Evolutionary conservation across 1,284 basidiomycete species (phyloP).

Genomic region (Abortiporus biennis): DNA sequence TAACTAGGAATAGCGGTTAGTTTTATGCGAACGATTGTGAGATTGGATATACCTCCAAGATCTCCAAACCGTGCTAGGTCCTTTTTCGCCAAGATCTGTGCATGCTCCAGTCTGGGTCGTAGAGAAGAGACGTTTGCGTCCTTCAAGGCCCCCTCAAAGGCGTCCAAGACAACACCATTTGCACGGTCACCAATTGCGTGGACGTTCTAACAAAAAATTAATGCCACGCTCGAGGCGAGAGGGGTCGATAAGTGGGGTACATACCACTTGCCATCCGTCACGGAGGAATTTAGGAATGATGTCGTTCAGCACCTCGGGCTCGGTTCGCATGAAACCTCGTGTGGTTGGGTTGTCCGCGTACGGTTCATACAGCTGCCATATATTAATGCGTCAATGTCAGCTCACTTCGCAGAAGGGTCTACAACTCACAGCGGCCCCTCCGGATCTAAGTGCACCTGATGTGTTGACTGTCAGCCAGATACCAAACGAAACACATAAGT

Average conservation of each 20-base stretch:
- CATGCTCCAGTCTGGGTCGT: conserved; percentile 84
- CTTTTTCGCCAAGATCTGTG: conserved; percentile 71
- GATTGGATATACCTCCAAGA: conserved; percentile 55
- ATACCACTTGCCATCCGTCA: conserved; percentile 78
- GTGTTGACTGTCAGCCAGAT: conserved; percentile 4
- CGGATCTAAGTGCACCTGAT: conserved; percentile 82
- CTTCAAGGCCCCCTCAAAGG: conserved; percentile 65
- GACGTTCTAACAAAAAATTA: conserved; percentile 51
- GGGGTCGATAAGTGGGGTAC: too few species aligned
- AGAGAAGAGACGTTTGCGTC: conserved; percentile 55
- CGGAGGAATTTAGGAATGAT: conserved; percentile 66
- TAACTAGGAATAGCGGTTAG: conserved; percentile 35
- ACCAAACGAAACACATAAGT: background rate
- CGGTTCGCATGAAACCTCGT: conserved; percentile 72
- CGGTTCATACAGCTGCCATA: conserved; percentile 60
- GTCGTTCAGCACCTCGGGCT: conserved; percentile 54
- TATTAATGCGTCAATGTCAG: background rate
- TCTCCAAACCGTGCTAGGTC: conserved; percentile 74
- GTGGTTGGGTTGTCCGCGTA: conserved; percentile 79
- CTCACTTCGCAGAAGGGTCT: background rate
- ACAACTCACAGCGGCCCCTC: conserved; percentile 76
- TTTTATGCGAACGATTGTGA: background rate
- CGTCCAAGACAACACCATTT: conserved; percentile 79
- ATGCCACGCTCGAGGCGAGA: too few species aligned
- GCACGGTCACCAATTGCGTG: conserved; percentile 92